Evolutionary conservation across 2,329 filamentous ascomycete genomes (phyloP), one percentile per base, ranked within the genome.

Genomic region (Pseudovirgaria hyperparasitica): DNA sequence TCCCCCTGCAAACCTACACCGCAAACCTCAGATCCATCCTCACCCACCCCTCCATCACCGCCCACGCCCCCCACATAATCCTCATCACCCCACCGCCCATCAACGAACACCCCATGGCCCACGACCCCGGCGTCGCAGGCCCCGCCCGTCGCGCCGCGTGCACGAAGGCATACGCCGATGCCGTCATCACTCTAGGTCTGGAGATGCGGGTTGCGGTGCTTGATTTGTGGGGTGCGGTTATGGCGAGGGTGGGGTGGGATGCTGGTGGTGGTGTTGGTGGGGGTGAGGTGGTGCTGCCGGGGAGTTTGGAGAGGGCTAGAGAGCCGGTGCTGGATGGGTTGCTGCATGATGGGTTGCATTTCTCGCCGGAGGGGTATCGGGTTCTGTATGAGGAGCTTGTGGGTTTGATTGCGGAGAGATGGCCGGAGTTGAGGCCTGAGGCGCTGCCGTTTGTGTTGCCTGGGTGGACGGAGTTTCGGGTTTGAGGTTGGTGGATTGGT

Each of bases 11-110:
- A 1, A 57, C 72, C 33, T 96, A 84, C 60, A 73, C 70, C 48
- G 55, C 67, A 29, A 92, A 93, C 45, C 56, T 93, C 25, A 63
- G 54, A 36, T 62, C 60, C 15, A 82, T 96, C 40, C 58, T 92
- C 42, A 72, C 63, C 3, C 82, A 94, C 51, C 71, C 77, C 6
- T 59, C 62, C 31, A 66, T 92, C 33, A 54, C 55, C 30, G 74
- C 71, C 5, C 85, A 94, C 44, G 64, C 68, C 19, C 74, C 81
- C 15, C 72, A 70, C 27, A 76, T 85, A 29, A 63, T 94, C 23
- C 60, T 96, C 5, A 65, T 94, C 25, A 79, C 82, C 0, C 84
- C 87, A 15, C 82, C 86, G 2, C 85, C 85, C 0, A 55, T 92
- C 26, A 79, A 93, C 42, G 77, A 92, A 55, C 75, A 82, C 48